Conservation (phyloP, 495 filamentous ascomycete species). For the Annulohypoxylon moriforme region DNA sequence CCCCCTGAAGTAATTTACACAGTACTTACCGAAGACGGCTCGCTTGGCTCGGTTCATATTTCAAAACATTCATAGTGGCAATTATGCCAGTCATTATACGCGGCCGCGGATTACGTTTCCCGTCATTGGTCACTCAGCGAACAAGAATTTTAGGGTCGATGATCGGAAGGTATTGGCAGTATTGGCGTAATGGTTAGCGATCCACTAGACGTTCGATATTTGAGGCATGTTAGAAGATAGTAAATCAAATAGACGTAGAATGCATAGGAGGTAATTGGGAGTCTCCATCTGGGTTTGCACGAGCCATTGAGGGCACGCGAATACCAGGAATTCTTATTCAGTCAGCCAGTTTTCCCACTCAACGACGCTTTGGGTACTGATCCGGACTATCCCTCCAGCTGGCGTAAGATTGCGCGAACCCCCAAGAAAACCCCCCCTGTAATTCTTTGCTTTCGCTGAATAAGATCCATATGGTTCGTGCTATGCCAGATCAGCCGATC, state of each 20-base stretch:
- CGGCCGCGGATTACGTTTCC: background rate
- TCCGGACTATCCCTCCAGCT: background rate
- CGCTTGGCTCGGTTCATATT: conserved; percentile 1
- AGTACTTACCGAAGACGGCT: background rate
- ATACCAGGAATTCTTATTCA: background rate
- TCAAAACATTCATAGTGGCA: conserved; percentile 7
- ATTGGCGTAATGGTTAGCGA: conserved; percentile 1
- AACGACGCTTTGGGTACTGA: conserved; percentile 5
- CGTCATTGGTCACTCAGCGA: background rate
- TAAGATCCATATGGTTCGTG: conserved; percentile 5
- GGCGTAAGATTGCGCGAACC: conserved; percentile 3
- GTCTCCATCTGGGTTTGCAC: conserved; percentile 14
- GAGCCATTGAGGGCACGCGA: background rate
- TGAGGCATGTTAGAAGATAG: conserved; percentile 2
- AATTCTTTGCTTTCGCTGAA: conserved; percentile 4
- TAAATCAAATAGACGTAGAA: background rate
- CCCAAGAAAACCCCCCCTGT: background rate
- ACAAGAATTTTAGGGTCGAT: background rate
- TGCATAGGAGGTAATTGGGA: conserved; percentile 12
- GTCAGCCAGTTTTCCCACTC: background rate
- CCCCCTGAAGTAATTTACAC: conserved; percentile 13
- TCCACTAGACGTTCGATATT: conserved; percentile 5
- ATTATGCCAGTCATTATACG: background rate
- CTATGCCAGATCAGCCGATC: conserved; percentile 8
- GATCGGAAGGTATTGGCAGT: too few species aligned